A percentile compares a stretch with the other conserved stretches of the same genome.
These are phyloP conservation scores for Cystobasidiopsis lactophilus DNA, from an alignment of 768 basidiomycete species.

Conservation along the genomic window DNA sequence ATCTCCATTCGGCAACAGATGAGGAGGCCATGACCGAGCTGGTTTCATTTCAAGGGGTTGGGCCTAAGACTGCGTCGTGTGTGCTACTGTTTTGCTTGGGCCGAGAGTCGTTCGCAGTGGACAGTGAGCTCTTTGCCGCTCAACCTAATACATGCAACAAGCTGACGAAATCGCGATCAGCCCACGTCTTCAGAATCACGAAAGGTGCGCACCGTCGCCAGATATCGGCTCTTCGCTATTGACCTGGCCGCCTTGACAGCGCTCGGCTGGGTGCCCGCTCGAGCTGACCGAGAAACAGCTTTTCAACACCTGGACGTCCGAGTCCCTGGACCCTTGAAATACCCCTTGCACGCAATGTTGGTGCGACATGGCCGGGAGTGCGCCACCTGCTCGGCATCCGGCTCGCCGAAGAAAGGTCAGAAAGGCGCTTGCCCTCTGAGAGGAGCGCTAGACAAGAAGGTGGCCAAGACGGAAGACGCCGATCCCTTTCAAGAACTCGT, in stretches of 20 bases:
- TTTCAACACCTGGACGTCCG: constrained; percentile 8
- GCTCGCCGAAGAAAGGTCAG: not conserved
- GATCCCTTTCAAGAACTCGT: no score
- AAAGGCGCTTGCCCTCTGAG: not conserved
- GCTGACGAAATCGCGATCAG: not conserved
- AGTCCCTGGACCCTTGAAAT: constrained; percentile 13
- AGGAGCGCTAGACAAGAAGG: not conserved
- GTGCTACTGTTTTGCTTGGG: constrained; percentile 19
- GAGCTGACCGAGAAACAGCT: constrained; percentile 9
- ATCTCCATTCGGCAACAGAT: constrained; percentile 13
- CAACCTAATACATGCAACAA: no score
- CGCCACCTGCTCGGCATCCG: constrained; percentile 16
- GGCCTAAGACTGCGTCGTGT: constrained; percentile 16
- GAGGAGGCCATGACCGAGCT: constrained; percentile 17
- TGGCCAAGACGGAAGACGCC: no score
- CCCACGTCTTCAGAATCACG: constrained; percentile 18
- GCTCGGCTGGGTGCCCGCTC: constrained; percentile 17
- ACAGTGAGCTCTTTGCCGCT: constrained; percentile 10
- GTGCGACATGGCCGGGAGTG: constrained; percentile 18
- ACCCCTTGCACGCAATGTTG: constrained; percentile 17
- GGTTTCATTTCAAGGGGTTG: constrained; percentile 15
- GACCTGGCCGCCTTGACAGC: no score
- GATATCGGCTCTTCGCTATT: no score
- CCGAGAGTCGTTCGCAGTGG: constrained; percentile 18
- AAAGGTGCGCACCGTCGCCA: no score